Conservation (phyloP, 2,329 filamentous ascomycete genomes). For the Bipolaris victoriae region DNA sequence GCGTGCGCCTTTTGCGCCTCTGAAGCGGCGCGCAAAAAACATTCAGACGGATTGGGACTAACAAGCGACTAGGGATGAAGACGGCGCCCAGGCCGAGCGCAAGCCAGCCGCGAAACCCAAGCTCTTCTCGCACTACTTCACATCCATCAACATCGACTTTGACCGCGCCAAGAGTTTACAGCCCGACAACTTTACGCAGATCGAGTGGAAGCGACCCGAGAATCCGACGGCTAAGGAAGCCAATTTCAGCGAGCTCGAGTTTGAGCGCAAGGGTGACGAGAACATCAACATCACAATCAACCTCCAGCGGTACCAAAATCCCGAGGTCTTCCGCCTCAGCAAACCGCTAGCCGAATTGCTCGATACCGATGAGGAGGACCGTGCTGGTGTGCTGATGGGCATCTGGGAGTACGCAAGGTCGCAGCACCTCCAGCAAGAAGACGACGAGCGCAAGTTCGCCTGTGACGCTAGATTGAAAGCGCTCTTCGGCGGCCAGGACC, state of each 20-base stretch:
- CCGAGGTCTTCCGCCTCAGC: constrained; percentile 82
- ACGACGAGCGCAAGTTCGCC: constrained; percentile 89
- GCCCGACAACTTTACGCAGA: constrained; percentile 63
- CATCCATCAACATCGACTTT: constrained; percentile 71
- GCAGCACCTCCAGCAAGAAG: constrained; percentile 87
- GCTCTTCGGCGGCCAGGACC: constrained; percentile 73
- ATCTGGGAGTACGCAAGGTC: constrained; percentile 94
- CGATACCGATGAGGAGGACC: constrained; percentile 84
- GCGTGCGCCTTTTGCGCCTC: neutral
- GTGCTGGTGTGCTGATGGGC: constrained; percentile 85
- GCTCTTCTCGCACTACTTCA: constrained; percentile 79
- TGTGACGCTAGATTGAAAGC: constrained; percentile 83
- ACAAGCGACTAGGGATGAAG: constrained; percentile 56
- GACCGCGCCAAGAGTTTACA: constrained; percentile 68
- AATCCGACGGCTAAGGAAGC: constrained; percentile 66
- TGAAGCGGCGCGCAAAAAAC: neutral
- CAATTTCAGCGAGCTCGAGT: constrained; percentile 89
- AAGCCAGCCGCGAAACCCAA: constrained; percentile 54
- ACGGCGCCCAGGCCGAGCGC: constrained; percentile 52
- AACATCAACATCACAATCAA: constrained; percentile 92
- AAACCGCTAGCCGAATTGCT: constrained; percentile 81
- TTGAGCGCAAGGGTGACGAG: constrained; percentile 90
- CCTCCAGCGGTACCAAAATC: constrained; percentile 80
- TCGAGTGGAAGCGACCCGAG: constrained; percentile 89
- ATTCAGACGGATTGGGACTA: constrained; percentile 2